These are phyloP conservation scores for Tolypocladium ovalisporum DNA, from an alignment of 2,329 filamentous ascomycete genomes.

Conservation along the genomic window DNA sequence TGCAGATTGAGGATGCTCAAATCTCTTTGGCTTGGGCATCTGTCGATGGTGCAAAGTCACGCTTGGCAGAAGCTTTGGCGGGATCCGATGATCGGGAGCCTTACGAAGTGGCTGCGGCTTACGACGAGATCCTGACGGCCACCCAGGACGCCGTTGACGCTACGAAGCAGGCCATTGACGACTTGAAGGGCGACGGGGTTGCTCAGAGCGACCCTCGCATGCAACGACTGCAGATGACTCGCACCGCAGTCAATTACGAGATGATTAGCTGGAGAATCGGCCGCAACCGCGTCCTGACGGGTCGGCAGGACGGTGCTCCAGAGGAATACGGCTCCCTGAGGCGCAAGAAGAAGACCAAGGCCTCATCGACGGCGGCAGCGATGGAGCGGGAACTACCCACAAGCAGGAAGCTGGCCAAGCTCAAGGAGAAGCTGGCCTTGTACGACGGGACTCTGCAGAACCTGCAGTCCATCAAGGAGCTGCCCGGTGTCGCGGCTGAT, in stretches of 20 bases:
- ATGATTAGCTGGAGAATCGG: conserved; percentile 93
- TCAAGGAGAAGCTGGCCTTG: conserved; percentile 78
- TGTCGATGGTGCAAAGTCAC: conserved; percentile 44
- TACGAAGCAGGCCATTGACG: conserved; percentile 86
- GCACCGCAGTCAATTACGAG: conserved; percentile 87
- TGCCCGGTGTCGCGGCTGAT: conserved; percentile 84
- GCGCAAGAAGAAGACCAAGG: conserved; percentile 37
- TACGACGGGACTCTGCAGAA: conserved; percentile 90
- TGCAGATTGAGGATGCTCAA: conserved; percentile 83
- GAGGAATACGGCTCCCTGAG: conserved; percentile 37
- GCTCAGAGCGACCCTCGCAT: conserved; percentile 75
- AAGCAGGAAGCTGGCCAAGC: conserved; percentile 63
- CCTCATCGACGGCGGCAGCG: conserved; percentile 27
- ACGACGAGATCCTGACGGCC: conserved; percentile 80
- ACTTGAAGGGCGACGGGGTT: conserved; percentile 72
- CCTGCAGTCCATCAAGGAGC: conserved; percentile 77
- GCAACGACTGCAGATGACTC: conserved; percentile 86
- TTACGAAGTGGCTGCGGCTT: conserved; percentile 69
- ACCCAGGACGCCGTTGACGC: conserved; percentile 92
- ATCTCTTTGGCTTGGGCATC: conserved; percentile 76
- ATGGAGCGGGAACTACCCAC: conserved; percentile 51
- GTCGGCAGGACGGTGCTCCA: conserved; percentile 65
- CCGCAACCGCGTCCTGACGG: conserved; percentile 79
- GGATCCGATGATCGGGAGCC: conserved; percentile 32
- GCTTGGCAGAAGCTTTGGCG: conserved; percentile 35